Evolutionary conservation across 73 alveolate genomes (phyloP).

Genomic region (Breviolum minutum): DNA sequence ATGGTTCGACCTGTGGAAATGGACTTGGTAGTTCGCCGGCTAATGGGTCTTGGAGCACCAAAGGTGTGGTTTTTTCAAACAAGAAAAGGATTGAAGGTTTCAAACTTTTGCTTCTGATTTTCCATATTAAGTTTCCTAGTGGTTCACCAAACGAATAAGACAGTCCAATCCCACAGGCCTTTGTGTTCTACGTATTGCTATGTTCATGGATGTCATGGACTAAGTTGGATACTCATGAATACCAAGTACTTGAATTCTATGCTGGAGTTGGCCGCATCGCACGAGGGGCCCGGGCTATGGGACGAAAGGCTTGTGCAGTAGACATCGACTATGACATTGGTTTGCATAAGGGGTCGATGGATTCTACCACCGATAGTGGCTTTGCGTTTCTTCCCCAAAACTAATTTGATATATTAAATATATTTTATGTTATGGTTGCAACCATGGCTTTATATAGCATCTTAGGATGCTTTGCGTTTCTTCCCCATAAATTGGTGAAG

Average conservation of each 20-base stretch:
- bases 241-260: background rate
- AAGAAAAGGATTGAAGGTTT: background rate
- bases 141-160: background rate
- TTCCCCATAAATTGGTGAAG: too few species aligned
- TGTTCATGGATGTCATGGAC: conserved; percentile 8
- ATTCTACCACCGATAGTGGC: conserved; percentile 1
- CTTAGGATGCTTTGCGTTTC: too few species aligned
- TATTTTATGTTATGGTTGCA: too few species aligned
- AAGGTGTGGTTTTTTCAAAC: background rate
- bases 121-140: background rate
- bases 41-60: conserved; percentile 45
- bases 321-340: background rate
- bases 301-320: background rate
- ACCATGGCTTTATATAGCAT: too few species aligned
- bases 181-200: conserved; percentile 9
- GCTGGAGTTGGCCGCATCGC: conserved; percentile 20
- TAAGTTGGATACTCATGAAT: background rate
- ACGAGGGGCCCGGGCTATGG: background rate
- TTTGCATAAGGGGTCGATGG: background rate
- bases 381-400: conserved; percentile 1
- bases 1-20: background rate
- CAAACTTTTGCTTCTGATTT: background rate
- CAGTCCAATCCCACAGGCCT: background rate
- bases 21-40: background rate
- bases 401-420: too few species aligned